Conservation (phyloP, 768 basidiomycete genomes). For the Sporobolomyces phaffii region DNA sequence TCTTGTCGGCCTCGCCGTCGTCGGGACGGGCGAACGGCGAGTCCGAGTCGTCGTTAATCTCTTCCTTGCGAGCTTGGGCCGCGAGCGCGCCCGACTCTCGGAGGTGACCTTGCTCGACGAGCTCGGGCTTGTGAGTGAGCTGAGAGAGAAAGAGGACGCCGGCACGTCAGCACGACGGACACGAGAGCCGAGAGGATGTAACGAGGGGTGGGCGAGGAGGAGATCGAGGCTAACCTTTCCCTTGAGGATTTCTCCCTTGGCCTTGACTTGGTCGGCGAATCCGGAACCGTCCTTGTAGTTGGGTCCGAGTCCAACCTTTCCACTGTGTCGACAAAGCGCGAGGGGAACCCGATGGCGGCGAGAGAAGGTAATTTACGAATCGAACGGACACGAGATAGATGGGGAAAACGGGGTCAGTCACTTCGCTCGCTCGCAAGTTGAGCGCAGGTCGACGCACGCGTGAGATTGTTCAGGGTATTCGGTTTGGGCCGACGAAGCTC, state of each 20-base stretch:
- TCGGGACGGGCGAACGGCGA: conserved; percentile 20
- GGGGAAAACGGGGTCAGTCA: no score
- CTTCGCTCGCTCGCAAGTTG: no score
- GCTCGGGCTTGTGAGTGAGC: conserved; percentile 22
- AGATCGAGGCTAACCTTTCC: conserved; percentile 17
- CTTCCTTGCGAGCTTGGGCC: not conserved
- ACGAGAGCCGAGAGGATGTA: not conserved
- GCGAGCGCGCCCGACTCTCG: conserved; percentile 21
- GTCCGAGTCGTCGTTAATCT: conserved; percentile 4
- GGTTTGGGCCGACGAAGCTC: conserved; percentile 2
- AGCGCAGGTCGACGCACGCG: not conserved
- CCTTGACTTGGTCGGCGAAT: conserved; percentile 19
- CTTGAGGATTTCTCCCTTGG: conserved; percentile 22
- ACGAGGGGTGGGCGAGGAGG: not conserved
- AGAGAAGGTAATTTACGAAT: no score
- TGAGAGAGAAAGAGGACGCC: not conserved
- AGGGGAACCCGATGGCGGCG: not conserved
- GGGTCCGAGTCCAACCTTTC: conserved; percentile 22
- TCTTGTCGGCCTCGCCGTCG: conserved; percentile 6
- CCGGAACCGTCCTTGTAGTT: conserved; percentile 12
- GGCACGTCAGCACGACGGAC: no score
- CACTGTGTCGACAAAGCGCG: not conserved
- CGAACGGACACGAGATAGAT: no score
- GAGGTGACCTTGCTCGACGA: conserved; percentile 27
- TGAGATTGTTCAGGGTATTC: conserved; percentile 6